Base-by-base conservation (phyloP, 2,329 filamentous ascomycete species). In the Verticillium alfalfae region DNA sequence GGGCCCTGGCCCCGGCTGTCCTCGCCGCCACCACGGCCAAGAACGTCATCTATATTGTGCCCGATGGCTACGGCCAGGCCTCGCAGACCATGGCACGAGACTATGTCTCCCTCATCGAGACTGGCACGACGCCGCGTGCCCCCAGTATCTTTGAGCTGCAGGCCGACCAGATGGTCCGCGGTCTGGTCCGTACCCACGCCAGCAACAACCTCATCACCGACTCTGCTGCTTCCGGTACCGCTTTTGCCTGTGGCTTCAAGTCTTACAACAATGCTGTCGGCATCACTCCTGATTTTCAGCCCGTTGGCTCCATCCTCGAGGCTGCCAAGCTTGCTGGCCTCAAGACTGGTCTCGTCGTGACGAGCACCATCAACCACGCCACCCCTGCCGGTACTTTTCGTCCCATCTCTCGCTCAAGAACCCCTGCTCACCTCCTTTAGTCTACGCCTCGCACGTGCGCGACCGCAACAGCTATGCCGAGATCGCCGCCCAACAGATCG, bases 271-370 rank as follows among this genome's bases (percentile, higher is more conserved):
- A 72, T 39, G 72, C 73, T 22, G 69, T 78, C 59, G 74, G 66
- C 18, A 71, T 77, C 13, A 65, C 71, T 59, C 67, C 70, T 6
- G 69, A 71, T 45, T 70, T 69, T 7, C 66, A 69, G 15, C 73
- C 74, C 18, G 71, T 75, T 18, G 76, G 72, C 39, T 75, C 73
- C 18, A 72, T 78, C 22, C 69, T 78, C 45, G 76, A 78, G 65
- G 74, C 75, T 9, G 75, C 75, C 13, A 74, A 76, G 63, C 64
- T 74, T 37, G 68, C 72, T 37, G 76, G 76, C 39, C 75, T 73
- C 65, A 74, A 72, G 67, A 77, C 76, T 15, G 75, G 74, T 13
- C 70, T 78, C n/a, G 74, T 78, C n/a, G 76, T 76, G 4, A 77
- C 76, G 2, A 74, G 70, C 8, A 73, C 70, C 37, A 77, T 78